A percentile compares a stretch with the other conserved stretches of the same genome.
Evolutionary conservation across 2,329 filamentous ascomycete genomes (phyloP).

Genomic region (Aschersonia sp.): DNA sequence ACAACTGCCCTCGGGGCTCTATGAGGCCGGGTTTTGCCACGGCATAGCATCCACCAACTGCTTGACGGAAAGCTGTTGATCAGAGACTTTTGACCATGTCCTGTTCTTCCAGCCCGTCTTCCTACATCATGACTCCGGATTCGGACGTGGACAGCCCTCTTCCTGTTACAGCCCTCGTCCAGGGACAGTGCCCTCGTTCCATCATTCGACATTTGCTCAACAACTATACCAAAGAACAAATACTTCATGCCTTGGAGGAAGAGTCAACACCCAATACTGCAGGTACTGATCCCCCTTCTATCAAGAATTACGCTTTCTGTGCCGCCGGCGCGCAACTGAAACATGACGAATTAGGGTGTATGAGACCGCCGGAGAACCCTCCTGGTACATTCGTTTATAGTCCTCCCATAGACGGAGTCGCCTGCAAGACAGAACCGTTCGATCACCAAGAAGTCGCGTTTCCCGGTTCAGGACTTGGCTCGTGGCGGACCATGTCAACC

Average conservation of each 20-base stretch:
- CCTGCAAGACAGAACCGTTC: not conserved
- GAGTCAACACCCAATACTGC: constrained; percentile 2
- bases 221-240: constrained; percentile 5
- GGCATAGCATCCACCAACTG: not conserved
- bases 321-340: too few species aligned
- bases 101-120: constrained; percentile 5
- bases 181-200: constrained; percentile 2
- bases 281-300: not conserved
- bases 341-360: not conserved
- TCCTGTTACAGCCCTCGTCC: constrained; percentile 2
- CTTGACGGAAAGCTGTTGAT: not conserved
- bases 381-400: not conserved
- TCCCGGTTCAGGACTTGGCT: not conserved
- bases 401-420: not conserved
- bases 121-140: constrained; percentile 7
- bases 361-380: not conserved
- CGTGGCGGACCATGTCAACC: not conserved
- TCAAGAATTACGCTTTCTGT: too few species aligned
- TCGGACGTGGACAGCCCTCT: constrained; percentile 6
- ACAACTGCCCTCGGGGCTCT: not conserved
- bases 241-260: constrained; percentile 6
- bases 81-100: constrained; percentile 4
- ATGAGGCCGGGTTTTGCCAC: not conserved
- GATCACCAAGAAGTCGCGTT: not conserved
- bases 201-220: constrained; percentile 5